phyloP scores from a whole-genome alignment of 148 eudicot species.

The Fagopyrum tataricum region DNA sequence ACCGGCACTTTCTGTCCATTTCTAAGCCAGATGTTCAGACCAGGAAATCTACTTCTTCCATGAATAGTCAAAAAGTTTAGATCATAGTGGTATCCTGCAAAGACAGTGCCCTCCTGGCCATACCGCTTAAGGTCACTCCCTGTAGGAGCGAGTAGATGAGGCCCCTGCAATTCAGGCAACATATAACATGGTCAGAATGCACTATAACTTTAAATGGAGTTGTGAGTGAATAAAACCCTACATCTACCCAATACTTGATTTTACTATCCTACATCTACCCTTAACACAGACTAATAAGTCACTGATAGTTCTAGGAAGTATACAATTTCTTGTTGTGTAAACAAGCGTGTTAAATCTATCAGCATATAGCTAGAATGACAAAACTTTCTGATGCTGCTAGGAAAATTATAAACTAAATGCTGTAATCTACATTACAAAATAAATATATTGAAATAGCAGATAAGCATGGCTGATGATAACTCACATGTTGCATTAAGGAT shows the following conservation, averaged over 20 bases:
- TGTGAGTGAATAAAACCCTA: not conserved
- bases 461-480: not conserved
- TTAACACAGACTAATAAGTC: not conserved
- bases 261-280: not conserved
- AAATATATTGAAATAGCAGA: not conserved
- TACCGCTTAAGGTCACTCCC: constrained; percentile 83
- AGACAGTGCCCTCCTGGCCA: constrained; percentile 80
- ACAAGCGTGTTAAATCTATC: not conserved
- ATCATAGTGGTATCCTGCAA: constrained; percentile 99
- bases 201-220: not conserved
- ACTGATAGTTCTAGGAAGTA: not conserved
- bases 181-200: not conserved
- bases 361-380: not conserved
- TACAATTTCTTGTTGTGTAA: not conserved
- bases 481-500: constrained; percentile 80
- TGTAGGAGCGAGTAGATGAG: constrained; percentile 95
- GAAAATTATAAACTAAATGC: not conserved
- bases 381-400: not conserved
- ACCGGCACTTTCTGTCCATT: constrained; percentile 92
- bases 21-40: constrained; percentile 89
- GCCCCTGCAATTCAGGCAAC: constrained; percentile 59
- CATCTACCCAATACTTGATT: not conserved
- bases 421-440: not conserved
- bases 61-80: constrained; percentile 94
- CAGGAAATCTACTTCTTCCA: constrained; percentile 95